These are phyloP conservation scores for Globisporangium ultimum DNA, from an alignment of 352 stramenopile genomes.

Conservation along the genomic window DNA sequence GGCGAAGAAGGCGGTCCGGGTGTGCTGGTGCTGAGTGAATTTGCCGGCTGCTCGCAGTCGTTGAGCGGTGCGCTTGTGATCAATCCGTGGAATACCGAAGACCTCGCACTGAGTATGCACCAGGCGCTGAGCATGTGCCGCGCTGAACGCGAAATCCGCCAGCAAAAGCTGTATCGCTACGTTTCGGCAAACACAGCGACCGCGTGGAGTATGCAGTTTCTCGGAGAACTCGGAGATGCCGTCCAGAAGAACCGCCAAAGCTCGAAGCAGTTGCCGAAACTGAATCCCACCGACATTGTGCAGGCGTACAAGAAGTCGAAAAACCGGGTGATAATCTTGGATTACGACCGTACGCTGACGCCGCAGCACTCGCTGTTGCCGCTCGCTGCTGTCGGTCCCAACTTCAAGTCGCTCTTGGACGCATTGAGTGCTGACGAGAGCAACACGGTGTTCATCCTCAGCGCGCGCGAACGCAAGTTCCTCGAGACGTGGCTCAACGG, in stretches of 20 bases:
- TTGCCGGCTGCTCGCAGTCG: slow-evolving; percentile 86
- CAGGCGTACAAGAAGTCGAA: slow-evolving; percentile 58
- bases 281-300: slow-evolving; percentile 56
- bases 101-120: slow-evolving; percentile 77
- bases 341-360: slow-evolving; percentile 86
- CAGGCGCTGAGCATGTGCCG: slow-evolving; percentile 82
- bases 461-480: slow-evolving; percentile 78
- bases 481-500: slow-evolving; percentile 87
- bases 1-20: slow-evolving; percentile 77
- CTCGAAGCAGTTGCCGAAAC: slow-evolving; percentile 52
- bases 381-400: slow-evolving; percentile 70
- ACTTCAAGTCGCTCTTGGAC: slow-evolving; percentile 77
- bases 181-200: slow-evolving; percentile 84
- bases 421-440: slow-evolving; percentile 55
- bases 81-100: slow-evolving; percentile 88
- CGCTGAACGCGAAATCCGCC: slow-evolving; percentile 81
- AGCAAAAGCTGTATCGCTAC: slow-evolving; percentile 89
- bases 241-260: slow-evolving; percentile 55
- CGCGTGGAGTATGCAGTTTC: slow-evolving; percentile 79
- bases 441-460: slow-evolving; percentile 81
- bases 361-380: slow-evolving; percentile 74
- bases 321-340: slow-evolving; percentile 85
- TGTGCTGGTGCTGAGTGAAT: slow-evolving; percentile 87
- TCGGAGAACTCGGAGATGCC: slow-evolving; percentile 62
- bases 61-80: slow-evolving; percentile 83